A percentile compares a stretch with the other conserved stretches of the same genome.
These are phyloP conservation scores for Melampsora larici-populina DNA, from an alignment of 1,284 basidiomycete genomes.

Conservation along the genomic window DNA sequence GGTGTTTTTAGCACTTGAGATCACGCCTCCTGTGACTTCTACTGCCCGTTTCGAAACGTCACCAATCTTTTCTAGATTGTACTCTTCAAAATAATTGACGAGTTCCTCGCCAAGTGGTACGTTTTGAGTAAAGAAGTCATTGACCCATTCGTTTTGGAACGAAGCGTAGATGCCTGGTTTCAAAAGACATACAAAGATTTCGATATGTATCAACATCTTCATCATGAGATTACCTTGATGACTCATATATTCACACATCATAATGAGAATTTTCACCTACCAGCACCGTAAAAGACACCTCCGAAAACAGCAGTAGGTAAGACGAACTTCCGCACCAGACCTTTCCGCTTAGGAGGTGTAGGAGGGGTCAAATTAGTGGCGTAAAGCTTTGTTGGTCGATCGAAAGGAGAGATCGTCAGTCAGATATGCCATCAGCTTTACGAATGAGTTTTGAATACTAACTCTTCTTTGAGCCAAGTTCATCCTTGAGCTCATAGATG, in stretches of 20 bases:
- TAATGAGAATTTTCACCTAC: conserved; percentile 55
- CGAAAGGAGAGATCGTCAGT: neutral
- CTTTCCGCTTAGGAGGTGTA: conserved; percentile 6
- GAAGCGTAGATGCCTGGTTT: conserved; percentile 59
- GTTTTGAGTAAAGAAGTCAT: conserved; percentile 73
- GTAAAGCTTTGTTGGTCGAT: neutral
- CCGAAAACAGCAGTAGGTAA: conserved; percentile 55
- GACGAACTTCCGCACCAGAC: conserved; percentile 53
- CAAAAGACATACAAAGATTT: neutral
- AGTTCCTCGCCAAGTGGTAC: conserved; percentile 71
- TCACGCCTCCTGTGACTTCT: neutral
- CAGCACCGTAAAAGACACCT: conserved; percentile 67
- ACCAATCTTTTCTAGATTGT: conserved; percentile 54
- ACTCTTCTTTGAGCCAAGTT: neutral
- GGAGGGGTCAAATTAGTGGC: neutral
- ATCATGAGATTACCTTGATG: neutral
- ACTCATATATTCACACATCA: neutral
- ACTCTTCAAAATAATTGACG: conserved; percentile 73
- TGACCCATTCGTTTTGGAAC: conserved; percentile 69
- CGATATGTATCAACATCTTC: neutral
- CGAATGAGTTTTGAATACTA: neutral
- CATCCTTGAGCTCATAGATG: neutral
- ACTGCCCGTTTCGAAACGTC: conserved; percentile 32
- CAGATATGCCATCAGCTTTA: neutral
- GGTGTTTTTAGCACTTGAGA: conserved; percentile 14